Conservation (phyloP, 2,329 filamentous ascomycete genomes). For the Phyllachora maydis region DNA sequence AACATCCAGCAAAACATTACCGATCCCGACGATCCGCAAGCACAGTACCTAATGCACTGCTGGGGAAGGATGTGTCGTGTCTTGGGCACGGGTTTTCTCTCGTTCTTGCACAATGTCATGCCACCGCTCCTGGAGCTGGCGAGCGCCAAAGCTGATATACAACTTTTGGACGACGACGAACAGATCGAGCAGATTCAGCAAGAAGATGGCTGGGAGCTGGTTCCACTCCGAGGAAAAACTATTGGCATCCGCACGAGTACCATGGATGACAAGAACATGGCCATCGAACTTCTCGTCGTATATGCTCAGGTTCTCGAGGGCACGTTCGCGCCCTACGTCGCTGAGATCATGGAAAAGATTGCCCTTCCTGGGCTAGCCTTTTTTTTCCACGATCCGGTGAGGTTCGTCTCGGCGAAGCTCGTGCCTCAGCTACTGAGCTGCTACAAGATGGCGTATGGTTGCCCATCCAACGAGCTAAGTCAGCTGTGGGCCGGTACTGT, state of each 20-base stretch:
- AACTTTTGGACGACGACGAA: constrained; percentile 86
- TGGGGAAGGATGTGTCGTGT: constrained; percentile 99
- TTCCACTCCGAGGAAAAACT: constrained; percentile 91
- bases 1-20: constrained; percentile 72
- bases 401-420: constrained; percentile 84
- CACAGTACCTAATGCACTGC: constrained; percentile 93
- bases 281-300: constrained; percentile 94
- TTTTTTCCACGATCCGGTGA: constrained; percentile 97
- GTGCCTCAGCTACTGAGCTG: constrained; percentile 85
- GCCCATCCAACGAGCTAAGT: constrained; percentile 55
- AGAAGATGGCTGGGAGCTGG: constrained; percentile 93
- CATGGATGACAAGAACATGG: constrained; percentile 97
- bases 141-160: constrained; percentile 90
- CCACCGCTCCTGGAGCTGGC: constrained; percentile 80
- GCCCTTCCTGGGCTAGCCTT: constrained; percentile 85
- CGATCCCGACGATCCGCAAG: constrained; percentile 86
- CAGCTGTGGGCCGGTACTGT: constrained; percentile 71
- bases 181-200: constrained; percentile 83
- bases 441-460: constrained; percentile 80
- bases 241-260: constrained; percentile 96
- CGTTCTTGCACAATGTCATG: constrained; percentile 85
- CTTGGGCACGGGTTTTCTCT: constrained; percentile 73
- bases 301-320: constrained; percentile 93
- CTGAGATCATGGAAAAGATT: constrained; percentile 91
- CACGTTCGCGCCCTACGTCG: constrained; percentile 78